Evolutionary conservation across 768 basidiomycete species (phyloP).

Genomic region (Rossbeevera mucosa): DNA sequence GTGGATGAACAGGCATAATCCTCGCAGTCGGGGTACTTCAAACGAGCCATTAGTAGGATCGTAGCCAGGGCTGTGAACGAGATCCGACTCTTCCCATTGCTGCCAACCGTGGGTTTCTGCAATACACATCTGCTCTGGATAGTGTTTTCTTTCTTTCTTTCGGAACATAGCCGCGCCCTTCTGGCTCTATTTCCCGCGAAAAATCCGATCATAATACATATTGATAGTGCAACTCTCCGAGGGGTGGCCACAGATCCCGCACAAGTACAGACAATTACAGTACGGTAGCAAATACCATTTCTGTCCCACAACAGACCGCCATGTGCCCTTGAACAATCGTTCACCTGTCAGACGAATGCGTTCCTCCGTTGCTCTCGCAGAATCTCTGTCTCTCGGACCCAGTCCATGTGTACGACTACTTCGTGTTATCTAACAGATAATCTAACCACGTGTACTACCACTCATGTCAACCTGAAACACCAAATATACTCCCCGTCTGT

Average conservation of each 20-base stretch:
- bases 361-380: background rate
- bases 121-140: background rate
- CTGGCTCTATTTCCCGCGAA: background rate
- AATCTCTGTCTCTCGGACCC: background rate
- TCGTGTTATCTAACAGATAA: background rate
- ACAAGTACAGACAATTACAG: background rate
- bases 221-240: background rate
- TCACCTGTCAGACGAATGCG: background rate
- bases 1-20: background rate
- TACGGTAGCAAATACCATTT: background rate
- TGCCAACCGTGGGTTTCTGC: background rate
- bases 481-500: background rate
- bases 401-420: background rate
- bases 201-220: background rate
- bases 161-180: background rate
- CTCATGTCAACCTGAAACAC: background rate
- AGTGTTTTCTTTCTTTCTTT: background rate
- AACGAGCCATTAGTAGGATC: background rate
- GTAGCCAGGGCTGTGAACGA: background rate
- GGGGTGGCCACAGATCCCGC: background rate
- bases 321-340: background rate
- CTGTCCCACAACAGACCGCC: background rate
- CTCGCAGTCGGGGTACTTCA: background rate
- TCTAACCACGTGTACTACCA: background rate
- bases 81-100: background rate